These are phyloP conservation scores for Phaeotremella skinneri DNA, from an alignment of 768 basidiomycete species.

Conservation along the genomic window DNA sequence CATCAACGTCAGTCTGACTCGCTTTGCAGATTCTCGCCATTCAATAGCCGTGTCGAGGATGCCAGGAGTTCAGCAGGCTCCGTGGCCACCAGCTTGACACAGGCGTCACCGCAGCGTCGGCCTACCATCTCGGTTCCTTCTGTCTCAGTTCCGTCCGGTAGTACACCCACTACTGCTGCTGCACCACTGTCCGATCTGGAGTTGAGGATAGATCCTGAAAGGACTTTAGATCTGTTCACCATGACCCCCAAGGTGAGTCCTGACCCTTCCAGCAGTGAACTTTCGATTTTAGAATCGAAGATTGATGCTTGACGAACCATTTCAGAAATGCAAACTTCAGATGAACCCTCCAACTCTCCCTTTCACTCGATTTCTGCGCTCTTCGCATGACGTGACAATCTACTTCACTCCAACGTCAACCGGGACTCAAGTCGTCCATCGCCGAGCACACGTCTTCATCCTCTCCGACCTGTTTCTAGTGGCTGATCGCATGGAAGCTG, in stretches of 20 bases:
- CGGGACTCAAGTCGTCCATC: slow-evolving; percentile 68
- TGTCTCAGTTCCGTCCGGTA: slow-evolving; percentile 6
- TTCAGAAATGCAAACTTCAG: slow-evolving; percentile 84
- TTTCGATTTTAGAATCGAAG: neutral
- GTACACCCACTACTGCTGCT: slow-evolving; percentile 23
- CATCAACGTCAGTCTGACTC: slow-evolving; percentile 14
- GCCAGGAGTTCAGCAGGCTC: slow-evolving; percentile 39
- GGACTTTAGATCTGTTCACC: slow-evolving; percentile 88
- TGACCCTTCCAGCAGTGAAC: neutral
- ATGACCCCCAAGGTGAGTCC: slow-evolving; percentile 80
- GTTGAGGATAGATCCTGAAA: slow-evolving; percentile 68
- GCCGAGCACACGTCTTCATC: slow-evolving; percentile 76
- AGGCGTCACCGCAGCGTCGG: slow-evolving; percentile 30
- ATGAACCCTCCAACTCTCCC: slow-evolving; percentile 76
- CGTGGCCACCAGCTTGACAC: slow-evolving; percentile 35
- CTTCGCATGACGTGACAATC: slow-evolving; percentile 69
- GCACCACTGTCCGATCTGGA: slow-evolving; percentile 74
- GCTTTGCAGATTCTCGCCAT: slow-evolving; percentile 39
- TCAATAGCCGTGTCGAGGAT: slow-evolving; percentile 42
- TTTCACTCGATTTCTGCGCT: slow-evolving; percentile 72
- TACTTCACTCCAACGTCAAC: slow-evolving; percentile 74
- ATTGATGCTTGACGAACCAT: neutral
- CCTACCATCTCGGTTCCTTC: slow-evolving; percentile 24
- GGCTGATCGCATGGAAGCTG: slow-evolving; percentile 74
- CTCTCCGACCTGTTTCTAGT: slow-evolving; percentile 90